Evolutionary conservation across 1,284 basidiomycete genomes (phyloP), one percentile per base, ranked within the genome.

Genomic region (Anthracocystis panici-leucophaei): DNA sequence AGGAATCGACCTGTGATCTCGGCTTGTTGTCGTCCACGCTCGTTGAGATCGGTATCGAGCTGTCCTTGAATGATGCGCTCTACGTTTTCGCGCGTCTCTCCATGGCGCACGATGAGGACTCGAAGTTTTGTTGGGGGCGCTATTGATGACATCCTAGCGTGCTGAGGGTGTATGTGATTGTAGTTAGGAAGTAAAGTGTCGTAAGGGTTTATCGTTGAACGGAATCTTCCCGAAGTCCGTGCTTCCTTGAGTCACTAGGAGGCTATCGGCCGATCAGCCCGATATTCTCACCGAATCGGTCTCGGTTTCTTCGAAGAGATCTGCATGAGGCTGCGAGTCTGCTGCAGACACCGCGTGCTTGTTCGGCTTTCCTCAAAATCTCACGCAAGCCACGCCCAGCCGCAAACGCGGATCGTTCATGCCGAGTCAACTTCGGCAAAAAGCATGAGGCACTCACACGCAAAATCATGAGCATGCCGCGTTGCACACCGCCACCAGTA

Each of bases 31-130:
- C 72, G 53, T 9, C 83, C 83, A 20, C 65, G 51, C 3, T 46
- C 63, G 56, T 84, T 84, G 45, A 84, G 77, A 18, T 69, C 50
- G 16, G 81, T 84, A 42, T 84, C 83, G 23, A 84, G 73, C 50
- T 83, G 83, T 10, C 83, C 83, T 53, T 84, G 83, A 29, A 84
- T 80, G 71, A 84, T 81, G 25, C 81, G 76, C 38, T 62, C 52
- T 29, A 83, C 83, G 51, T 84, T 84, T 23, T 81, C 73, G 40
- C 77, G 64, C 41, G 83, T 84, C 57, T 84, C 83, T 38, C 82
- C 82, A 58, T 84, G 83, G 5, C 82, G 75, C 35, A 84, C 71
- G 40, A 84, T 63, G 33, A 84, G 57, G 3, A 84, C 56, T 11
- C 80, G 77, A 8, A 74, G 61, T 21, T 50, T 49, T 11, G 38